phyloP scores from a whole-genome alignment of 75 land plant species.

The Cryptomeria japonica region DNA sequence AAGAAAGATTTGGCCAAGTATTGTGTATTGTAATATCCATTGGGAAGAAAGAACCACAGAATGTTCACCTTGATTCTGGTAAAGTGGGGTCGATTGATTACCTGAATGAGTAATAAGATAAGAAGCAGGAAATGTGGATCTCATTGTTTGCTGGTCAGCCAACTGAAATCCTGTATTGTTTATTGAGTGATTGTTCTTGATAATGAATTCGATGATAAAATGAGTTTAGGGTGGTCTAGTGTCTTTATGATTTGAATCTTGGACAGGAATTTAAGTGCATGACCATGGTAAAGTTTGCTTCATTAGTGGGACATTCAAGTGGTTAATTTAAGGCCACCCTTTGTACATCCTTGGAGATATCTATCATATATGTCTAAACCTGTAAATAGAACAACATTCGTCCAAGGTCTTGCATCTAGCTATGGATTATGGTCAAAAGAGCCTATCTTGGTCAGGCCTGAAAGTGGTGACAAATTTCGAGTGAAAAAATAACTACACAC shows the following conservation, averaged over 20 bases:
- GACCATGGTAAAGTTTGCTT: neutral
- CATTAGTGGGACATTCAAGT: neutral
- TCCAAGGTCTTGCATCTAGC: neutral
- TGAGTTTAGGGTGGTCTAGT: neutral
- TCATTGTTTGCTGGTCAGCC: no score
- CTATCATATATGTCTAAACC: neutral
- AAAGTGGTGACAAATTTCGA: neutral
- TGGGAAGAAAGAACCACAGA: no score
- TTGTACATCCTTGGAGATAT: neutral
- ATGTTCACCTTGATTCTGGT: no score
- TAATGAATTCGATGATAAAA: no score
- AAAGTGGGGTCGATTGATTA: no score
- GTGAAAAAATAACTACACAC: neutral
- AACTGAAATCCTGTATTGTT: no score
- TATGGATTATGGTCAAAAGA: neutral
- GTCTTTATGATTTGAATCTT: neutral
- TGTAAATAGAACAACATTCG: neutral
- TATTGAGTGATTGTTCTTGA: no score
- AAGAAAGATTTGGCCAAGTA: neutral
- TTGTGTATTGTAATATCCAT: neutral
- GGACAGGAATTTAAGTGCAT: neutral
- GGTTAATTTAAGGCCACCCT: neutral
- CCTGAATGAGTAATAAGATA: no score
- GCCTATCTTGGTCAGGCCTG: neutral
- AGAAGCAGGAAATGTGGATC: no score